Evolutionary conservation across 257 asterid genomes (phyloP).

Genomic region (Solanum pimpinellifolium): DNA sequence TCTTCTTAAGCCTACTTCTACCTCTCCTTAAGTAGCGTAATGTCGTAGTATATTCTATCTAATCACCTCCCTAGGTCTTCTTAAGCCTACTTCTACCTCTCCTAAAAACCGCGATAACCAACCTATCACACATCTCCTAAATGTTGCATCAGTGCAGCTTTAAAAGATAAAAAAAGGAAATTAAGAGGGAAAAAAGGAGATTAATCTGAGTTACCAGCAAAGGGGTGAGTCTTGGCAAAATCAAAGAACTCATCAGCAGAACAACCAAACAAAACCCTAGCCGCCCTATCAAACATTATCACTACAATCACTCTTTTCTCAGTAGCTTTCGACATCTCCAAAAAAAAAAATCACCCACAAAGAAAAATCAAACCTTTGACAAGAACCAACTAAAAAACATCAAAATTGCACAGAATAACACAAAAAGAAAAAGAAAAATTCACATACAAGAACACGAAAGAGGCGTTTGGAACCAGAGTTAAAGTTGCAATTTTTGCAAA

Average conservation of each 20-base stretch:
- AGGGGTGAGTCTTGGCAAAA: slow-evolving; percentile 63
- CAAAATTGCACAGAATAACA: background rate
- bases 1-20: background rate
- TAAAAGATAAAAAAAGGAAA: background rate
- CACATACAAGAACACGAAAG: slow-evolving; percentile 70
- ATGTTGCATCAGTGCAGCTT: background rate
- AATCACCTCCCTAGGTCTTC: background rate
- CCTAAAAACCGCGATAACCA: background rate
- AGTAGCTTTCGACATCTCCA: slow-evolving; percentile 78
- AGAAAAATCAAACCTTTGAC: background rate
- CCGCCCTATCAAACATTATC: slow-evolving; percentile 85
- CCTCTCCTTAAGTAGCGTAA: background rate
- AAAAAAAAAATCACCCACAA: background rate
- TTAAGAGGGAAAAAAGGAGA: background rate
- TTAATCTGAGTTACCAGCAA: slow-evolving; percentile 32
- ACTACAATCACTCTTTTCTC: slow-evolving; percentile 56
- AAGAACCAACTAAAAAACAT: background rate
- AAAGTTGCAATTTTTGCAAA: slow-evolving; percentile 44
- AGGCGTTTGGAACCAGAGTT: slow-evolving; percentile 55
- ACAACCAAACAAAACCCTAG: slow-evolving; percentile 82
- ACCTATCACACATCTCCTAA: background rate
- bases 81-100: background rate
- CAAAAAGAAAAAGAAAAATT: background rate
- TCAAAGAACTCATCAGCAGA: slow-evolving; percentile 76
- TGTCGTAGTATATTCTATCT: background rate